These are phyloP conservation scores for Ogataea methanolica DNA, from an alignment of 805 yeast species.

Conservation along the genomic window DNA sequence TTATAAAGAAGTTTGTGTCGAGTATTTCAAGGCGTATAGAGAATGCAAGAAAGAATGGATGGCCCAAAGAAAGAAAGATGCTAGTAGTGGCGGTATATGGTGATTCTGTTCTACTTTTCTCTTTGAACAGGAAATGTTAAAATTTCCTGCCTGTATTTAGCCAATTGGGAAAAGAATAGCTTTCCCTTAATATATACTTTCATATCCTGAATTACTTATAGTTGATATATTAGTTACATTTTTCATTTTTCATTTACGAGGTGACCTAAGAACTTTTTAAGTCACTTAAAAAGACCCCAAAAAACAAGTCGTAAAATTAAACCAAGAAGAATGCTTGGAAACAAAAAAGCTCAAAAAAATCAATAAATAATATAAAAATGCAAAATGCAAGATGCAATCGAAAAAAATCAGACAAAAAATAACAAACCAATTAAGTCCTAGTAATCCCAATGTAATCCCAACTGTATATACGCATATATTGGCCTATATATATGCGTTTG, in stretches of 20 bases:
- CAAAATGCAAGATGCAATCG: neutral
- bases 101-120: slow-evolving; percentile 3
- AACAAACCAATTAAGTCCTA: neutral
- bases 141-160: too few relatives aligned
- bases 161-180: too few relatives aligned
- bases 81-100: slow-evolving; percentile 28
- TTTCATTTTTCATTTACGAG: too few relatives aligned
- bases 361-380: neutral
- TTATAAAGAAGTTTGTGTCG: slow-evolving; percentile 60
- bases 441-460: neutral
- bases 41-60: slow-evolving; percentile 86
- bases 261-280: too few relatives aligned
- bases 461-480: neutral
- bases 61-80: slow-evolving; percentile 27
- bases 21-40: slow-evolving; percentile 86
- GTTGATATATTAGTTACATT: too few relatives aligned
- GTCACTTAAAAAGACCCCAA: neutral
- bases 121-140: too few relatives aligned
- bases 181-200: too few relatives aligned
- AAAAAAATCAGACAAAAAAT: neutral
- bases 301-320: neutral
- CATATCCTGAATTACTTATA: too few relatives aligned
- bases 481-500: neutral
- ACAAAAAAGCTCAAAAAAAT: neutral
- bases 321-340: neutral